Base-by-base conservation (phyloP, 169 alveolate species). In the Eimeria sp. region DNA sequence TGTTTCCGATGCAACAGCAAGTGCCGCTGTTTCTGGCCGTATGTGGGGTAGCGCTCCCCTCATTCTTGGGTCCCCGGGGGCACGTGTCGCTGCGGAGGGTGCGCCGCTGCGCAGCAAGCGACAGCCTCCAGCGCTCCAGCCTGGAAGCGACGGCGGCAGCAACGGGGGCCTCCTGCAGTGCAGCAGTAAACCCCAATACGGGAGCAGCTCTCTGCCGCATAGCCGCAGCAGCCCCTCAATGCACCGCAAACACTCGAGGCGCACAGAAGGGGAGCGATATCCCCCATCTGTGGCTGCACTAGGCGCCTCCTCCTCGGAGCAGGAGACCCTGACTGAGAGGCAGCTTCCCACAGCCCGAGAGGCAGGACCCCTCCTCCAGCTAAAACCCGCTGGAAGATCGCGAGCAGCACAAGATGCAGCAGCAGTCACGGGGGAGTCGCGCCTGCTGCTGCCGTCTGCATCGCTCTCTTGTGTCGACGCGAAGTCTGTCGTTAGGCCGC, bases 381-480 rank as follows among this genome's bases (percentile, higher is more conserved):
- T n/a, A 14, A 51, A 34, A 45, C 84, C 84, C n/a, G 54, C 3
- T 40, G 58, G 54, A 57, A 57, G n/a, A 54, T 57, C 25, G 40
- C n/a, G 30, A 20, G 10, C 54, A 65, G 43, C 75, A 65, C 16
- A 65, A 34, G 70, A 27, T 22, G 70, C 30, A 51, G 70, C 22
- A 30, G 72, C 89, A 7, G 49, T 18, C 4, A 45, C n/a, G 30
- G 92, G 76, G 58, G 92, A 84, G 61, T 30, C 30, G 61, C 57
- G 76, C 57, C 57, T 84, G 16, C 5, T 45, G 76, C 76, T 84
- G 73, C 58, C 54, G 57, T 84, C 92, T 20, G 40, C 18, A 30
- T 84, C 92, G 54, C 92, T 84, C 45, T 84, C 92, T 58, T 84
- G 92, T 4, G 92, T 84, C n/a, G 92, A 84, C 20, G 92, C 78